Percentiles rank a stretch among this genome's conserved stretches.
These are phyloP conservation scores for Sicyos baderoa DNA, from an alignment of 306 rosid genomes.

Conservation along the genomic window DNA sequence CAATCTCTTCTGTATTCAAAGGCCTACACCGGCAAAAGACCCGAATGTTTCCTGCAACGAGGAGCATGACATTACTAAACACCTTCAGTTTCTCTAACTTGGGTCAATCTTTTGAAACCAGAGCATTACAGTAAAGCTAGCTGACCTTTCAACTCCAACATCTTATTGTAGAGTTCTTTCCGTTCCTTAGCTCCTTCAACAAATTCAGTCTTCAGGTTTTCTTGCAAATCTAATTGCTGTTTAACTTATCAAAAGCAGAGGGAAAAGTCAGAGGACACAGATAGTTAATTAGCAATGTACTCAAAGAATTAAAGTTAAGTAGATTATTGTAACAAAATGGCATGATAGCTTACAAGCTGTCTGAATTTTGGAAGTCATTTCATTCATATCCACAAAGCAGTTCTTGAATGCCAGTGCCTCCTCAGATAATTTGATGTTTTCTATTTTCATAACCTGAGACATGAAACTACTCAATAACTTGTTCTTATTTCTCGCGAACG, in stretches of 20 bases:
- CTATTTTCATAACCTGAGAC: conserved; percentile 73
- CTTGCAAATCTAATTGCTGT: conserved; percentile 46
- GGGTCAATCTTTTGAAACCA: conserved; percentile 17
- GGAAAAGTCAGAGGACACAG: conserved; percentile 1
- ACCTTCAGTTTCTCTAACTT: conserved; percentile 7
- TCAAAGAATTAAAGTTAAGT: neutral
- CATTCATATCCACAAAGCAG: conserved; percentile 44
- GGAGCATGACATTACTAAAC: conserved; percentile 25
- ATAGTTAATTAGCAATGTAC: neutral
- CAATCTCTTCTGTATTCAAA: conserved; percentile 53
- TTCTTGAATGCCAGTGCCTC: conserved; percentile 57
- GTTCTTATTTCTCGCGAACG: neutral
- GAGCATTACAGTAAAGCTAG: conserved; percentile 17
- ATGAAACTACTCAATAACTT: conserved; percentile 19
- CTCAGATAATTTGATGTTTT: conserved; percentile 64
- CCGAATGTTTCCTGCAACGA: conserved; percentile 75
- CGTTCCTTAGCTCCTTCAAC: conserved; percentile 61
- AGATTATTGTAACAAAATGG: conserved; percentile 10
- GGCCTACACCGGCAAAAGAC: conserved; percentile 97
- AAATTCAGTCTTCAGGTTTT: conserved; percentile 61
- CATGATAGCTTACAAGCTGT: conserved; percentile 47
- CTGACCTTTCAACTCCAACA: conserved; percentile 86
- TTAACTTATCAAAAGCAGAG: conserved; percentile 35
- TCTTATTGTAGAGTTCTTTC: conserved; percentile 82
- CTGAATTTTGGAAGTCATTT: conserved; percentile 42